Percentiles rank a stretch among this genome's conserved stretches.
Conservation (phyloP, 2,329 filamentous ascomycete genomes). For the Bipolaris cookei region DNA sequence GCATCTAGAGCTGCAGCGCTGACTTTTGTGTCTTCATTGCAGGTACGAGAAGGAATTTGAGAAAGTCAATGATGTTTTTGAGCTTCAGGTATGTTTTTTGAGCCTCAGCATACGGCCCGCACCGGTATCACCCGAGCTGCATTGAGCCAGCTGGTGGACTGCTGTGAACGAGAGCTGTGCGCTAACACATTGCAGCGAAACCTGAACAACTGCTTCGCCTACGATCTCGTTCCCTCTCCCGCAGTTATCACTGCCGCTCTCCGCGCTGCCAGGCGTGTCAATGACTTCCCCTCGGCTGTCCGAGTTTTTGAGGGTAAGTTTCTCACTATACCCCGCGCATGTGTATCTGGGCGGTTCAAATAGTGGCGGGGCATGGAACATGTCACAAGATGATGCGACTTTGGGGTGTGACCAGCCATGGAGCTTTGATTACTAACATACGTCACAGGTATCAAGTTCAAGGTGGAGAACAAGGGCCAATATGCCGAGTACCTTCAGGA, state of each 20-base stretch:
- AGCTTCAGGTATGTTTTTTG: slow-evolving; percentile 82
- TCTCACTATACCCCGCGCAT: background rate
- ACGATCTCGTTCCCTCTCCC: slow-evolving; percentile 97
- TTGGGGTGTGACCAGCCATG: slow-evolving; percentile 11
- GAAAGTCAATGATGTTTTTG: slow-evolving; percentile 95
- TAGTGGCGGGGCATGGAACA: background rate
- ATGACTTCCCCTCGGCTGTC: slow-evolving; percentile 98
- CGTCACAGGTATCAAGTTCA: slow-evolving; percentile 86
- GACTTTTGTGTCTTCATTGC: slow-evolving; percentile 36
- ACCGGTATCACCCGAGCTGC: slow-evolving; percentile 24
- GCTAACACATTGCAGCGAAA: slow-evolving; percentile 68
- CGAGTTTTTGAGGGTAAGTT: slow-evolving; percentile 94
- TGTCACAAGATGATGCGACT: background rate
- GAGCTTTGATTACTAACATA: slow-evolving; percentile 33
- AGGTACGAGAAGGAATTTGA: slow-evolving; percentile 99
- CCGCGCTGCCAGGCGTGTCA: slow-evolving; percentile 91
- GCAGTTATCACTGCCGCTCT: slow-evolving; percentile 90
- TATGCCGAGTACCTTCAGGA: slow-evolving; percentile 96
- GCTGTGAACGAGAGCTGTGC: slow-evolving; percentile 2
- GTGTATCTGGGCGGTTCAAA: background rate
- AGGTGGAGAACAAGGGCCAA: slow-evolving; percentile 98
- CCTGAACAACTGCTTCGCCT: slow-evolving; percentile 99
- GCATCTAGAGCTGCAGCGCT: slow-evolving; percentile 31
- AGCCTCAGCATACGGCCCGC: slow-evolving; percentile 7
- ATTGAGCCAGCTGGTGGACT: slow-evolving; percentile 11